Base-by-base conservation (phyloP, 768 basidiomycete species). In the Mycena maculata region DNA sequence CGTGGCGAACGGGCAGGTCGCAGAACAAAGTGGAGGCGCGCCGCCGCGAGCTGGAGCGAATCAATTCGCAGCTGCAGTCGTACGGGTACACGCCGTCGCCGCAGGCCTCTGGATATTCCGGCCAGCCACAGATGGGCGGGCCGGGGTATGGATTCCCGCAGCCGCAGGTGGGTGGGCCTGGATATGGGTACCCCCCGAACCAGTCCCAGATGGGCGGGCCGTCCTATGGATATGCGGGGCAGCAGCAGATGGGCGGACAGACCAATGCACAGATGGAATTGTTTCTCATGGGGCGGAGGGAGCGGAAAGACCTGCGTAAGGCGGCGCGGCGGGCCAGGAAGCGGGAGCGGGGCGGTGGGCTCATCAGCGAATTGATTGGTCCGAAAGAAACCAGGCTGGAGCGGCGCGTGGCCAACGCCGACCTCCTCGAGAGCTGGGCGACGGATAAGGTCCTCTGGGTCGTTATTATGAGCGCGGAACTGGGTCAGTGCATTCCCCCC, bases 401-500 rank as follows among this genome's bases (percentile, higher is more conserved):
- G 45, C 57, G 45, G 11, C 38, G 69, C 3, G 74, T 73, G 27
- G 60, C 65, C 2, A 60, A 71, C 16, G 73, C 74, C 5, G 72
- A 75, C 53, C 55, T 72, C 16, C 55, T 67, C 13, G 74, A 75
- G 31, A 65, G 73, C 39, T 69, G 71, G 67, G 30, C 64, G 30
- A 64, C 70, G 39, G 54, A 68, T 44, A 60, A 58, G 16, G 54
- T 74, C 3, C 47, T 74, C 12, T 75, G 74, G 74, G 61, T 75
- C 33, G 74, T 75, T 12, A 67, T 75, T 27, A 67, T 73, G 68
- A 70, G 61, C 63, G 61, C 68, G 23, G 70, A 73, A 7, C 57
- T 71, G 27, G 74, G 30, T 25, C 3, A 54, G 70, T 73, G 44
- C 8, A 68, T 54, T 15, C 42, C 52, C 16, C 20, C 23, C 55